Evolutionary conservation across 129 eudicot genomes (phyloP), one percentile per base, ranked within the genome.

Genomic region (Centella asiatica): DNA sequence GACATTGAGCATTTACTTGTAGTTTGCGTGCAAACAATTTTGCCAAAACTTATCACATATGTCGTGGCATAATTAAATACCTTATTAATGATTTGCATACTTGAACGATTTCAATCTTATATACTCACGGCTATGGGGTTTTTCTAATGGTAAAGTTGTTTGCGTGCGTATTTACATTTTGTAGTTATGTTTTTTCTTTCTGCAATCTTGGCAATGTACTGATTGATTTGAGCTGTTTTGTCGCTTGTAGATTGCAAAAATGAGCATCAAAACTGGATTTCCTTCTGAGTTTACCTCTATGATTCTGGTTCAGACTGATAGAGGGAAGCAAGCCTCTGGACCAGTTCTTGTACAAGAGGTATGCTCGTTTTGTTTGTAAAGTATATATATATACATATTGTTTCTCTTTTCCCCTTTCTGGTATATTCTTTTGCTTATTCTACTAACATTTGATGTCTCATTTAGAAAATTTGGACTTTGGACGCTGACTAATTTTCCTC

Each of bases 271-370:
- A 64, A 74, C 81, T 47, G 86, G 87, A 9, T 60, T 88, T 68
- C 85, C 89, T 56, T 93, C 85, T 6, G 99, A 93, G 66, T 88
- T 87, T 58, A 76, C 85, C 33, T 71, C 79, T 48, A 74, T 88
- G 78, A 73, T 80, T 66, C 68, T 82, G 23, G 67, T 82, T 51
- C 83, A 83, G 62, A 77, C 76, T 10, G 80, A 67, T 42, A 75
- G 72, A 66, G 62, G 64, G 47, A 80, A 72, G 76, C 78, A 59
- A 65, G 18, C 67, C 46, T 28, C 72, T 19, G 77, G 64, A 64
- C 51, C 79, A 37, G 75, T 77, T 68, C 63, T 37, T 44, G 61
- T 68, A 50, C 60, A 78, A 55, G 86, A 82, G 95, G 95, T 86
- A 83, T 27, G 70, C 24, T 70, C 29, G 34, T 71, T 0, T 26